A percentile compares a stretch with the other conserved stretches of the same genome.
Conservation (phyloP, 495 filamentous ascomycete species). For the Apiosordaria backusii region DNA sequence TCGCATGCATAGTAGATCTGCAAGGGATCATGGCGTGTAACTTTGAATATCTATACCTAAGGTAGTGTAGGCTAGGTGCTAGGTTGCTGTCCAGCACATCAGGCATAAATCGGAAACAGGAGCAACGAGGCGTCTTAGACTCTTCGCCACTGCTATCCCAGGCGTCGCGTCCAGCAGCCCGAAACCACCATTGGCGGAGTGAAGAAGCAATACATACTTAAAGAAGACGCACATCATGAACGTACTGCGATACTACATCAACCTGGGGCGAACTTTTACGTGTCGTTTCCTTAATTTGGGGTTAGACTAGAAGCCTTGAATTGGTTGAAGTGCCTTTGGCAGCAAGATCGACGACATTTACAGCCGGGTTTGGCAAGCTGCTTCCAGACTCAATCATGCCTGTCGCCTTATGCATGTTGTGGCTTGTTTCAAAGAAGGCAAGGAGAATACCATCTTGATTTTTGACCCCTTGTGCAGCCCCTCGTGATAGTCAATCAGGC, state of each 20-base stretch:
- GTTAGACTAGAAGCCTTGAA: neutral
- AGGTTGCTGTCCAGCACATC: neutral
- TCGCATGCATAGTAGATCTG: neutral
- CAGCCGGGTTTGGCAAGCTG: neutral
- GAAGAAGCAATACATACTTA: too few relatives aligned
- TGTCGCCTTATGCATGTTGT: neutral
- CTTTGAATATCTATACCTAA: too few relatives aligned
- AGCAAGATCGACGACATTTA: neutral
- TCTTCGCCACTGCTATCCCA: neutral
- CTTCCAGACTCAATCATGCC: neutral
- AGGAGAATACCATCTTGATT: slow-evolving; percentile 9
- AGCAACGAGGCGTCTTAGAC: neutral
- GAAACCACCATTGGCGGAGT: neutral
- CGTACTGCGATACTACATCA: too few relatives aligned
- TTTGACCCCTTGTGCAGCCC: neutral
- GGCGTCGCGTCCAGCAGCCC: neutral
- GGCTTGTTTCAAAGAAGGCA: slow-evolving; percentile 8
- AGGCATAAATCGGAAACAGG: neutral
- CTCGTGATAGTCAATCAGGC: neutral
- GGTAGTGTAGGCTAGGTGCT: too few relatives aligned
- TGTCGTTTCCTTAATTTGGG: neutral
- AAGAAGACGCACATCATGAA: too few relatives aligned
- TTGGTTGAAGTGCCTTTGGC: neutral
- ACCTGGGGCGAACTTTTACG: neutral
- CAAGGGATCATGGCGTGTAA: neutral